These are phyloP conservation scores for Agrocybe pediades DNA, from an alignment of 768 basidiomycete genomes.

Conservation along the genomic window DNA sequence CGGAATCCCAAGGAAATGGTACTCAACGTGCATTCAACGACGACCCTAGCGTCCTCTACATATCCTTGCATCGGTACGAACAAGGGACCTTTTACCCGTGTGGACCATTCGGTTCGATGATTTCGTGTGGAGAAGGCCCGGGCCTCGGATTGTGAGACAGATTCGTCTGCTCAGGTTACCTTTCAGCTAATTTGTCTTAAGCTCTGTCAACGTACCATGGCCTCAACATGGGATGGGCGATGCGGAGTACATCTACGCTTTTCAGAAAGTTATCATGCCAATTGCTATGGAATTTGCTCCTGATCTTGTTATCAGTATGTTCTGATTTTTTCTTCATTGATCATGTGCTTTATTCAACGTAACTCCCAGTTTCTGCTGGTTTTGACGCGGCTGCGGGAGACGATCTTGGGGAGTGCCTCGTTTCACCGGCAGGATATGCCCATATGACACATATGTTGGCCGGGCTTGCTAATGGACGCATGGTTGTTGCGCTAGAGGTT, in stretches of 20 bases:
- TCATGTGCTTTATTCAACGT: background rate
- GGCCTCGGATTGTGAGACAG: slow-evolving; percentile 83
- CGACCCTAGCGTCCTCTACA: slow-evolving; percentile 88
- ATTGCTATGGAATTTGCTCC: slow-evolving; percentile 97
- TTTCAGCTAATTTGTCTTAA: slow-evolving; percentile 30
- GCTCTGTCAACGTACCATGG: slow-evolving; percentile 97
- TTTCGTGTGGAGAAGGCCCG: slow-evolving; percentile 80
- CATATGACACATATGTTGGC: slow-evolving; percentile 99
- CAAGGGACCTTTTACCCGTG: slow-evolving; percentile 91
- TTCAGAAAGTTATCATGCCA: slow-evolving; percentile 95
- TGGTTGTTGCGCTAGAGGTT: slow-evolving; percentile 95
- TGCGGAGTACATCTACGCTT: slow-evolving; percentile 95
- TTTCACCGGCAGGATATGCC: slow-evolving; percentile 90
- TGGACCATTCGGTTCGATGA: slow-evolving; percentile 85
- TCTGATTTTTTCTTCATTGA: background rate
- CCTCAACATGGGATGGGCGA: slow-evolving; percentile 86
- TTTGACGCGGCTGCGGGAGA: slow-evolving; percentile 97
- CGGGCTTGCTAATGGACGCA: slow-evolving; percentile 81
- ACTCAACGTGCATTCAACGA: slow-evolving; percentile 96
- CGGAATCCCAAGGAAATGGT: slow-evolving; percentile 75
- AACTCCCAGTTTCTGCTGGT: slow-evolving; percentile 84
- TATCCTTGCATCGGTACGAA: slow-evolving; percentile 95
- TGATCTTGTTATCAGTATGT: slow-evolving; percentile 92
- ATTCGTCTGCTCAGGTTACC: background rate
- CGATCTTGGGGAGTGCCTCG: slow-evolving; percentile 86